These are phyloP conservation scores for Nigrospora osmanthi DNA, from an alignment of 2,329 filamentous ascomycete genomes.

Conservation along the genomic window DNA sequence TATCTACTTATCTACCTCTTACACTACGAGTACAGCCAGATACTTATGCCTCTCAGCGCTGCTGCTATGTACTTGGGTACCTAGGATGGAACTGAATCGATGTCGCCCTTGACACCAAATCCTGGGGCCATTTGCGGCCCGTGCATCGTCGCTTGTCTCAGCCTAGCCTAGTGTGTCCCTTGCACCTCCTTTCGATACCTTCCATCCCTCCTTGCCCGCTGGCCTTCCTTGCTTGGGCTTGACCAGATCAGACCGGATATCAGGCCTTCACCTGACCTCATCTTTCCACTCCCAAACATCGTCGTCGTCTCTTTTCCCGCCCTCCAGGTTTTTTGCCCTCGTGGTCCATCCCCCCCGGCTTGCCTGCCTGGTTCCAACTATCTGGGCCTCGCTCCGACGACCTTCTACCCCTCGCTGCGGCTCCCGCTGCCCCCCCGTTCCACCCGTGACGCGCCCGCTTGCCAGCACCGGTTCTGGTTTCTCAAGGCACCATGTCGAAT, in stretches of 20 bases:
- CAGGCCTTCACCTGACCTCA: neutral
- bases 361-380: too few relatives aligned
- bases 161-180: neutral
- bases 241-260: too few relatives aligned
- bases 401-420: neutral
- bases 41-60: too few relatives aligned
- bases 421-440: neutral
- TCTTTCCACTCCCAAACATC: neutral
- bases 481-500: constrained; percentile 44
- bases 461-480: constrained; percentile 3
- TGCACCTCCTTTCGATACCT: constrained; percentile 2
- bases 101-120: neutral
- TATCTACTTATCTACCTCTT: too few relatives aligned
- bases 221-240: too few relatives aligned
- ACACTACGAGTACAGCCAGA: too few relatives aligned
- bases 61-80: too few relatives aligned
- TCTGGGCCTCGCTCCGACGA: too few relatives aligned
- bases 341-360: too few relatives aligned
- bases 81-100: too few relatives aligned
- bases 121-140: neutral
- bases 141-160: constrained; percentile 1
- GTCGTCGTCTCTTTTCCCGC: neutral
- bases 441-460: neutral
- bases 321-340: neutral
- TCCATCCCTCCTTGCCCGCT: neutral